Base-by-base conservation (phyloP, 345 rosid genomes). In the Combretum micranthum region DNA sequence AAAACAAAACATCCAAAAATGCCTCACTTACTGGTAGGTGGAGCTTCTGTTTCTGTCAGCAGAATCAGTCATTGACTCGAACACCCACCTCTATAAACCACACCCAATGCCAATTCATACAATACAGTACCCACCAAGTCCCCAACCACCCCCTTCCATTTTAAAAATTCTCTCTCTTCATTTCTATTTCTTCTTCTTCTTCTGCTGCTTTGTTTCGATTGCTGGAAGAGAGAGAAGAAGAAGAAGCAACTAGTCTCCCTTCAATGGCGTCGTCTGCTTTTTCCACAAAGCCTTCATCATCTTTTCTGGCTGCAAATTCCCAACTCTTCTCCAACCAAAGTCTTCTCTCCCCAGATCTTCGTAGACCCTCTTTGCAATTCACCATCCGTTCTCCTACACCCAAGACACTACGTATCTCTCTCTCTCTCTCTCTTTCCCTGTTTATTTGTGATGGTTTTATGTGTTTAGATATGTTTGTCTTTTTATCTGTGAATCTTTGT, bases 191-290 rank as follows among this genome's bases (percentile, higher is more conserved):
- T 73, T 65, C 52, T 60, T 55, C 65, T 20, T 55, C 50, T 53
- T 47, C 50, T 8, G 12, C 53, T 47, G 18, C 14, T 25, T 32
- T 14, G 42, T 23, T 32, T 25, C 5, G 45, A 15, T 19, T 46
- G 23, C 61, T 0, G 15, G 42, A 42, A 15, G 5, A 17, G 23
- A 52, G 53, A n/a, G n/a, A n/a, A n/a, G n/a, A 45, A 32, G n/a
- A 21, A 55, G 11, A 22, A 54, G 13, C 8, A 13, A 52, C 42
- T 11, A 52, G 50, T 2, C 15, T 15, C 57, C n/a, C n/a, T 64
- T 46, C 61, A 52, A 82, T 84, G 91, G 82, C 88, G 55, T 85
- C 88, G 55, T 85, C 84, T 51, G 80, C 86, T 54, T 55, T 78
- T 23, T 64, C 77, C 7, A 61, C 83, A 12, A 74, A 77, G 53